Base-by-base conservation (phyloP, 2,329 filamentous ascomycete genomes). In the Cercospora sp. region DNA sequence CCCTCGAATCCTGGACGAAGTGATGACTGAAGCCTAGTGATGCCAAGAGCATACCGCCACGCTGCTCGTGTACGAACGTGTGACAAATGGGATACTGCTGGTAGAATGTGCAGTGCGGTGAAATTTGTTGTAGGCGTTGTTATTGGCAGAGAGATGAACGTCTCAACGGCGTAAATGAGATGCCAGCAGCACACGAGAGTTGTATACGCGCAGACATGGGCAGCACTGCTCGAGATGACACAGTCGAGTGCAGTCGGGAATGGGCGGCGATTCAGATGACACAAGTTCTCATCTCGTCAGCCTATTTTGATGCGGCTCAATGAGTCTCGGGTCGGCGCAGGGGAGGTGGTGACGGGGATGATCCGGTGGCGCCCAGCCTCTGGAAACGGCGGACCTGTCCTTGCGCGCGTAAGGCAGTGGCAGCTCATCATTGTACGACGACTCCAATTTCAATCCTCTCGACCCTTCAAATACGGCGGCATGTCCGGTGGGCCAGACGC, bases 321-420 rank as follows among this genome's bases (percentile, higher is more conserved):
- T 53, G 48, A 16, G 20, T 26, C 5, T 30, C 28, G 20, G 48
- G 20, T 55, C 20, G 23, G 12, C 12, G 23, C 20, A 16, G 48
- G 48, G 48, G 12, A 28, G 23, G 48, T 28, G 48, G 23, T 13
- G 48, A 13, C 48, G 18, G 48, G 48, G 48, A 53, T 53, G 48
- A 53, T 53, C 48, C 48, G 48, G 48, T 55, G 48, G 48, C 48
- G 48, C 48, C 48, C 48, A 53, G 48, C 20, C 48, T 53, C 48
- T 53, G 48, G 48, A 23, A 53, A 53, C 48, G 48, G 48, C 20
- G 20, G 48, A 53, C 48, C 18, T 53, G 45, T 48, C 42, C 18
- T 10, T 20, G 42, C 42, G 18, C 42, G 18, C 42, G 42, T 8
- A n/a, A 7, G 36, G 18, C 42, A 48, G 42, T 23, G 42, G 42